Evolutionary conservation across 768 basidiomycete species (phyloP).

Genomic region (Kwoniella mangroviensis): DNA sequence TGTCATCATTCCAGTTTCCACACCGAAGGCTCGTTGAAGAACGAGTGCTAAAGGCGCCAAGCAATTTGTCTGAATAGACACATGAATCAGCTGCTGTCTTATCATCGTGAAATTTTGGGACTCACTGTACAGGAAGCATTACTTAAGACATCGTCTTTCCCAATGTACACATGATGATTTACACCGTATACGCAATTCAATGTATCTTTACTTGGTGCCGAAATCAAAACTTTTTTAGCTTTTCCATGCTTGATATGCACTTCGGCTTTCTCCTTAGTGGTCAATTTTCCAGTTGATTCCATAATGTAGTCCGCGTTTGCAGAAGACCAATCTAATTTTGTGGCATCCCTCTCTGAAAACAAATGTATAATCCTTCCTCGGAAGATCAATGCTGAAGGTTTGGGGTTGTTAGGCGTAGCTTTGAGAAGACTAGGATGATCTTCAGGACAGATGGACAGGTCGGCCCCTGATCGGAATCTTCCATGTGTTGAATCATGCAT

Average conservation of each 20-base stretch:
- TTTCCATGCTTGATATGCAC: conserved; percentile 50
- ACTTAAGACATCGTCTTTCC: conserved; percentile 47
- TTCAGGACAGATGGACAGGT: conserved; percentile 39
- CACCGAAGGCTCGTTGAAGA: conserved; percentile 53
- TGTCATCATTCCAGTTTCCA: conserved; percentile 58
- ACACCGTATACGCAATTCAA: conserved; percentile 56
- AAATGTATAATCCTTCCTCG: conserved; percentile 49
- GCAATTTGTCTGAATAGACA: conserved; percentile 53
- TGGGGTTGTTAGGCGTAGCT: conserved; percentile 38
- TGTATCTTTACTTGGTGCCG: conserved; percentile 53
- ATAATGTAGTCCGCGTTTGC: conserved; percentile 55
- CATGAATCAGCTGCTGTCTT: background rate
- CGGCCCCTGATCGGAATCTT: conserved; percentile 27
- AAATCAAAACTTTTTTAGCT: conserved; percentile 57
- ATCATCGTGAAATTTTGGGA: background rate
- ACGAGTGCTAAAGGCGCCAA: conserved; percentile 57
- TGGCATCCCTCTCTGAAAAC: conserved; percentile 52
- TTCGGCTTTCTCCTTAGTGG: conserved; percentile 45
- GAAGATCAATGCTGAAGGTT: conserved; percentile 39
- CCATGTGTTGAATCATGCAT: conserved; percentile 59
- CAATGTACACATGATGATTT: conserved; percentile 48
- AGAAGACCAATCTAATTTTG: conserved; percentile 50
- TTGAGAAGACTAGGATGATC: conserved; percentile 37
- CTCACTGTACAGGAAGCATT: conserved; percentile 58
- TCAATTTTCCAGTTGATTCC: conserved; percentile 57